Conservation (phyloP, 1,139 yeast species). For the Saccharomyces hybrid region DNA sequence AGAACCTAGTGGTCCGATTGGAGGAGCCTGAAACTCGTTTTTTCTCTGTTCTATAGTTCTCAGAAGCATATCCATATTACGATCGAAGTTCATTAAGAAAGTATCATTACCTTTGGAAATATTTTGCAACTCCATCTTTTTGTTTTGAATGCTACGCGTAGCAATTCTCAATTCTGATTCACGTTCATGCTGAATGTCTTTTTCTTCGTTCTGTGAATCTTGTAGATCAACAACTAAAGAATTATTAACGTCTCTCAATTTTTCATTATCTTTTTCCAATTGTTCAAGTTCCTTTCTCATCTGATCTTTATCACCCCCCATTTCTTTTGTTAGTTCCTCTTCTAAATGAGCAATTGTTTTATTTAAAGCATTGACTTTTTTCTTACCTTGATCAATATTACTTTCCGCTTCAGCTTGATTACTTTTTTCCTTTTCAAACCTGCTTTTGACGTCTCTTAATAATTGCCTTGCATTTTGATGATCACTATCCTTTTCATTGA, state of each 20-base stretch:
- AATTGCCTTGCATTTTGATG: constrained; percentile 22
- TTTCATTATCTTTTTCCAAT: constrained; percentile 13
- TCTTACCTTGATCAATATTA: constrained; percentile 31
- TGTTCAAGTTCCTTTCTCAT: constrained; percentile 15
- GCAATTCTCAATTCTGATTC: constrained; percentile 9
- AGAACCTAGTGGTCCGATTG: constrained; percentile 83
- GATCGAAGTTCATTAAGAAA: constrained; percentile 41
- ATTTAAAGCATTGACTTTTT: constrained; percentile 34
- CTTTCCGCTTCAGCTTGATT: constrained; percentile 26
- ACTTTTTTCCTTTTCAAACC: constrained; percentile 20
- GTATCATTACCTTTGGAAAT: constrained; percentile 18
- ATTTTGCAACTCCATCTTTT: constrained; percentile 14
- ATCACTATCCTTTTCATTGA: constrained; percentile 21
- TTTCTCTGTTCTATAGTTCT: constrained; percentile 35
- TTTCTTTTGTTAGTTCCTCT: constrained; percentile 25
- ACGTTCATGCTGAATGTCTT: constrained; percentile 9
- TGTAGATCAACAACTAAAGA: constrained; percentile 5
- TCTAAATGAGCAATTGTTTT: constrained; percentile 37
- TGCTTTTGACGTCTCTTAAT: constrained; percentile 16
- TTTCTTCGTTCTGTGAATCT: constrained; percentile 18
- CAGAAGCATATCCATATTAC: constrained; percentile 38
- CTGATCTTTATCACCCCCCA: constrained; percentile 27
- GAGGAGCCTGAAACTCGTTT: constrained; percentile 39
- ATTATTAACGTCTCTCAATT: constrained; percentile 8
- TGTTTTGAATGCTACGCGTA: constrained; percentile 12